These are phyloP conservation scores for Omphalea diandra DNA, from an alignment of 441 rosid genomes.

Conservation along the genomic window DNA sequence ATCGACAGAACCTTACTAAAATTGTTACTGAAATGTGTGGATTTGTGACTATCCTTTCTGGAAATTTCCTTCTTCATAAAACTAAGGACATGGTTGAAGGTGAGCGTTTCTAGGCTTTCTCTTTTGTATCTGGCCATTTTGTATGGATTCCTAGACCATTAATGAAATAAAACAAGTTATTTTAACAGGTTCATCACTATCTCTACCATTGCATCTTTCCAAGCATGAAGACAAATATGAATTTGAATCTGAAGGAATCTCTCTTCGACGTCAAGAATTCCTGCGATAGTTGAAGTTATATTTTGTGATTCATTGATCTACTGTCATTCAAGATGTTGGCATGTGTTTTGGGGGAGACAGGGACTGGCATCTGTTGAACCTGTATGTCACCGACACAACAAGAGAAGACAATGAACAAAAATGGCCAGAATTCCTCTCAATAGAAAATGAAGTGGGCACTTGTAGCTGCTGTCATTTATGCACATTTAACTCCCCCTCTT, in stretches of 20 bases:
- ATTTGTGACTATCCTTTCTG: conserved; percentile 76
- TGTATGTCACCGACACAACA: background rate
- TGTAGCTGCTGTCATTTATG: background rate
- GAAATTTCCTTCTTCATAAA: conserved; percentile 87
- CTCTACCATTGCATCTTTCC: conserved; percentile 34
- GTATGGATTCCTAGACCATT: background rate
- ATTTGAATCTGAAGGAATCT: conserved; percentile 48
- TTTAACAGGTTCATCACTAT: conserved; percentile 49
- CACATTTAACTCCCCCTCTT: background rate
- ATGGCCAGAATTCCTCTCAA: background rate
- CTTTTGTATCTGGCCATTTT: conserved; percentile 7
- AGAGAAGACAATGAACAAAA: background rate
- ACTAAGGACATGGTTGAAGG: conserved; percentile 79
- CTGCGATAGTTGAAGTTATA: conserved; percentile 28
- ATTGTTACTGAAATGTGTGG: conserved; percentile 80
- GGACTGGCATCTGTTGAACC: conserved; percentile 2
- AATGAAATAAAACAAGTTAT: conserved; percentile 8
- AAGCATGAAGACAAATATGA: conserved; percentile 42
- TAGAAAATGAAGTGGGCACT: background rate
- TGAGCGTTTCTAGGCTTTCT: conserved; percentile 26
- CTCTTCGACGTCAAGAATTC: conserved; percentile 53
- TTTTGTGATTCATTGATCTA: conserved; percentile 18
- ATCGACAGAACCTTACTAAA: conserved; percentile 63
- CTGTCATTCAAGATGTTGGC: conserved; percentile 12
- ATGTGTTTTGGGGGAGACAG: background rate